phyloP scores from a whole-genome alignment of 331 rosid species.

The Malus hybrid region DNA sequence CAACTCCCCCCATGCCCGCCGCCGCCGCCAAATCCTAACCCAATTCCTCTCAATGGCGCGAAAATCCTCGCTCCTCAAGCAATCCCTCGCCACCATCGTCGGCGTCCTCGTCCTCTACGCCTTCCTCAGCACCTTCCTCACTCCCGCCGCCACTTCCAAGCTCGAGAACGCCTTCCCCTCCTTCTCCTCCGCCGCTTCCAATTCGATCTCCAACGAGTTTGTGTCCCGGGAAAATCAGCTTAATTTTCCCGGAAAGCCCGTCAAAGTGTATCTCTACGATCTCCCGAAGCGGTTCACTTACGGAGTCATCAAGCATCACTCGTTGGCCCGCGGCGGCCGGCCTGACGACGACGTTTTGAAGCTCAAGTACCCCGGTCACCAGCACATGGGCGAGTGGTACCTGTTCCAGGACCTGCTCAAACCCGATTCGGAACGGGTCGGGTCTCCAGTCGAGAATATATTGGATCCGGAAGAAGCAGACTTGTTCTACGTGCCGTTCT shows the following conservation, averaged over 20 bases:
- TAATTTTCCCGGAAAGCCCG: background rate
- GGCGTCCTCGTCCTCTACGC: slow-evolving; percentile 41
- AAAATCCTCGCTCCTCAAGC: slow-evolving; percentile 50
- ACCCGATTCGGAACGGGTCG: slow-evolving; percentile 38
- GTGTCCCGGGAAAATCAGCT: background rate
- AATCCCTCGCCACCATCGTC: slow-evolving; percentile 42
- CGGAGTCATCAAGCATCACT: slow-evolving; percentile 65
- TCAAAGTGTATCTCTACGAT: slow-evolving; percentile 58
- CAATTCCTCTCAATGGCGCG: slow-evolving; percentile 38
- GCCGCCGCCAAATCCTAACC: background rate
- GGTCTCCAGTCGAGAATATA: slow-evolving; percentile 47
- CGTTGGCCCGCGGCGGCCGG: slow-evolving; percentile 64
- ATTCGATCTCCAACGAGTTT: background rate
- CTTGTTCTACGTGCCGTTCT: slow-evolving; percentile 72
- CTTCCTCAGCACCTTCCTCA: slow-evolving; percentile 49
- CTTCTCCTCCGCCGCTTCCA: slow-evolving; percentile 18
- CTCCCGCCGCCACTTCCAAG: slow-evolving; percentile 31
- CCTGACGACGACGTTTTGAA: slow-evolving; percentile 6
- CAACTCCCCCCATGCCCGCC: slow-evolving; percentile 18
- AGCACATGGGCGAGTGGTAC: slow-evolving; percentile 97
- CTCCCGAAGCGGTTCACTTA: slow-evolving; percentile 62
- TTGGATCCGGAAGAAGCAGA: slow-evolving; percentile 87
- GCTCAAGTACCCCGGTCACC: slow-evolving; percentile 87
- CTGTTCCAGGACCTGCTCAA: slow-evolving; percentile 51
- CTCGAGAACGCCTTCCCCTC: slow-evolving; percentile 34